A percentile compares a stretch with the other conserved stretches of the same genome.
Evolutionary conservation across 176 grass and related monocot species (phyloP).

Genomic region (Leersia perrieri): DNA sequence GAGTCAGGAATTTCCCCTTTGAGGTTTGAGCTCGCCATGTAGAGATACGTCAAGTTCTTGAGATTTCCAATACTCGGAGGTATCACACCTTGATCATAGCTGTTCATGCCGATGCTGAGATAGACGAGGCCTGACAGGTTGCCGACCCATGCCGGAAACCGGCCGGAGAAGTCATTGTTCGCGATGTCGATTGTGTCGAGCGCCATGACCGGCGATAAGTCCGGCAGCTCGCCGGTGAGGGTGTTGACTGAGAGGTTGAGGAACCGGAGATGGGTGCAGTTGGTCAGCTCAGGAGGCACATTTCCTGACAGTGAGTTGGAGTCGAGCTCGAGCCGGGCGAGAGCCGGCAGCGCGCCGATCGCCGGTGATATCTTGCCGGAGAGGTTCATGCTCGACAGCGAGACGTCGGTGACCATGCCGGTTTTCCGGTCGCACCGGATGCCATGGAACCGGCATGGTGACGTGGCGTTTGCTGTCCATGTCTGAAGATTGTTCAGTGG

Average conservation of each 20-base stretch:
- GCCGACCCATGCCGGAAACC: conserved; percentile 56
- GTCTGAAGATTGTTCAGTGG: conserved; percentile 61
- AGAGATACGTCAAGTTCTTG: conserved; percentile 81
- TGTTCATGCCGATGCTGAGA: conserved; percentile 55
- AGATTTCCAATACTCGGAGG: conserved; percentile 60
- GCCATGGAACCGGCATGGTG: conserved; percentile 56
- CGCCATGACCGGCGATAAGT: conserved; percentile 43
- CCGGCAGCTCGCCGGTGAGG: conserved; percentile 53
- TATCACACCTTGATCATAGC: conserved; percentile 50
- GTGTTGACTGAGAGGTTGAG: conserved; percentile 63
- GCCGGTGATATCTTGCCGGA: conserved; percentile 67
- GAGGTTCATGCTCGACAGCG: conserved; percentile 56
- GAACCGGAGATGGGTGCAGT: conserved; percentile 43
- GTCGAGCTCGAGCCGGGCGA: conserved; percentile 56
- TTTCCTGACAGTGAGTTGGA: conserved; percentile 47
- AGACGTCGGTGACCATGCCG: conserved; percentile 45
- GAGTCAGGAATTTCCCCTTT: conserved; percentile 54
- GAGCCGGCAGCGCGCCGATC: conserved; percentile 8
- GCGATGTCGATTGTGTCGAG: conserved; percentile 56
- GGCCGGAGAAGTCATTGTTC: conserved; percentile 43
- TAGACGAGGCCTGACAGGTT: conserved; percentile 30
- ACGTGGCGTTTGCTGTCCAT: conserved; percentile 55
- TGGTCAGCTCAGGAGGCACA: conserved; percentile 49
- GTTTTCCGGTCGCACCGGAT: conserved; percentile 44
- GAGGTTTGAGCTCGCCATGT: conserved; percentile 43